Conservation (phyloP, 371 early-diverging fungal genomes). For the Mucor sp. region DNA sequence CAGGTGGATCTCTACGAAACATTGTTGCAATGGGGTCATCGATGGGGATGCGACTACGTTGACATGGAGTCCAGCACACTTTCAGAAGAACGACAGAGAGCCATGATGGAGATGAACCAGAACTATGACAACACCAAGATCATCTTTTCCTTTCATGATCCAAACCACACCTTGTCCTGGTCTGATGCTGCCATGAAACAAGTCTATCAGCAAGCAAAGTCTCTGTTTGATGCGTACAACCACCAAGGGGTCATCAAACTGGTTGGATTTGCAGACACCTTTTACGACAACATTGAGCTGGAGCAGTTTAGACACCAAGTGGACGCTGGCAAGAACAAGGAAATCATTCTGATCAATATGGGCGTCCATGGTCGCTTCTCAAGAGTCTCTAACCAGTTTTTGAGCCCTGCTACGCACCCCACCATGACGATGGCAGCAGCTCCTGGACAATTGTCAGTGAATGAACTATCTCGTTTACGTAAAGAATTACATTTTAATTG, state of each 20-base stretch:
- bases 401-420: conserved; percentile 92
- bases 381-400: conserved; percentile 75
- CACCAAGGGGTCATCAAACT: conserved; percentile 80
- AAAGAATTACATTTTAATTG: conserved; percentile 35
- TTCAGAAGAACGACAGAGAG: conserved; percentile 26
- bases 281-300: conserved; percentile 78
- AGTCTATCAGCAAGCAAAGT: conserved; percentile 39
- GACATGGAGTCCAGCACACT: conserved; percentile 80
- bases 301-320: conserved; percentile 50
- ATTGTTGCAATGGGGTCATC: conserved; percentile 64
- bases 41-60: conserved; percentile 88
- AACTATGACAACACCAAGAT: conserved; percentile 54
- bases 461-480: conserved; percentile 53
- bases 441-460: conserved; percentile 86
- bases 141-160: conserved; percentile 88
- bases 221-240: conserved; percentile 13
- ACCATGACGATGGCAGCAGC: conserved; percentile 76
- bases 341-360: conserved; percentile 92
- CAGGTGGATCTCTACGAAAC: conserved; percentile 57
- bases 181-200: conserved; percentile 44
- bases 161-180: conserved; percentile 61
- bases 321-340: conserved; percentile 36
- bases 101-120: conserved; percentile 45
- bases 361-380: conserved; percentile 82
- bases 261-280: conserved; percentile 70